Evolutionary conservation across 2,329 filamentous ascomycete species (phyloP).

Genomic region (Didymella pinodella): DNA sequence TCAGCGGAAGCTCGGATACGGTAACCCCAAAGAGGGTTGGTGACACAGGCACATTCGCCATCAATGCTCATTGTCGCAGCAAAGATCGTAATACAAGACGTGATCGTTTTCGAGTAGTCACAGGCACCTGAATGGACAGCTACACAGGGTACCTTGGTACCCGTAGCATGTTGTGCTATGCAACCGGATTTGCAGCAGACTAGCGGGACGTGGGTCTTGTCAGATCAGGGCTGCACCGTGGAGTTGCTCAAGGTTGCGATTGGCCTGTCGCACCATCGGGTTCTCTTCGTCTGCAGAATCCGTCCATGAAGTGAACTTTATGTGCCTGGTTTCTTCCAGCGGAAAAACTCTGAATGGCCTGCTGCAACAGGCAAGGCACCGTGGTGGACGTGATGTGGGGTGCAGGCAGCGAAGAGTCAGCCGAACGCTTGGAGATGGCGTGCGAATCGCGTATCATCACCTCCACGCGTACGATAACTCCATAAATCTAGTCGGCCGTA

Average conservation of each 20-base stretch:
- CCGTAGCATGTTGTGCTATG: conserved; percentile 9
- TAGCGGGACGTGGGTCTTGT: conserved; percentile 38
- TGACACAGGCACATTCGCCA: conserved; percentile 28
- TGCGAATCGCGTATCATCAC: conserved; percentile 45
- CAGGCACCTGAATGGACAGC: conserved; percentile 34
- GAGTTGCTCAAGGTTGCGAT: conserved; percentile 28
- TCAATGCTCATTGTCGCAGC: conserved; percentile 30
- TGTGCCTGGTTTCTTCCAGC: conserved; percentile 18
- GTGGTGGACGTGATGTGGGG: conserved; percentile 31
- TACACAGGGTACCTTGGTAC: conserved; percentile 15
- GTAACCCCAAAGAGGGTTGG: conserved; percentile 25
- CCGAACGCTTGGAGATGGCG: conserved; percentile 42
- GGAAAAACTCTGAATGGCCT: conserved; percentile 25
- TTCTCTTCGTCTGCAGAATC: conserved; percentile 29
- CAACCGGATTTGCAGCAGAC: conserved; percentile 21
- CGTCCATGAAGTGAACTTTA: conserved; percentile 31
- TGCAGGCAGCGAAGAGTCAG: conserved; percentile 35
- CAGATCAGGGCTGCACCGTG: conserved; percentile 24
- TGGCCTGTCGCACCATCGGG: conserved; percentile 25
- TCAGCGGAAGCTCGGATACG: conserved; percentile 27
- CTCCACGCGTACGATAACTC: conserved; percentile 36
- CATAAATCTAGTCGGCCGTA: conserved; percentile 31
- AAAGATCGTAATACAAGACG: conserved; percentile 29
- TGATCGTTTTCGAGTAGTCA: conserved; percentile 27
- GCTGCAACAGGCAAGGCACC: conserved; percentile 25